These are phyloP conservation scores for Backusella tuberculispora DNA, from an alignment of 192 early-diverging fungal genomes.

Conservation along the genomic window DNA sequence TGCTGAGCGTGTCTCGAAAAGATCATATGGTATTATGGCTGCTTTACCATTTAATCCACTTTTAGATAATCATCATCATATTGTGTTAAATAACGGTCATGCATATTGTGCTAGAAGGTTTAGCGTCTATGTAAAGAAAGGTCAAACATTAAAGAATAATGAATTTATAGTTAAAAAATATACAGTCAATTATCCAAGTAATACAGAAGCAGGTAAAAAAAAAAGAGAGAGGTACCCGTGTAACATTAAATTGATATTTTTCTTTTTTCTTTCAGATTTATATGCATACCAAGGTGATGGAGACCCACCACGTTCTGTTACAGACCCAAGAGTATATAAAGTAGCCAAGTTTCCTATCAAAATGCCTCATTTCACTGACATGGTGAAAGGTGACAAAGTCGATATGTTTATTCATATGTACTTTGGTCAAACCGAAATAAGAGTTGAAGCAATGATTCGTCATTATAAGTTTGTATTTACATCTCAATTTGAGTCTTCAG, in stretches of 20 bases:
- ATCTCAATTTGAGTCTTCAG: background rate
- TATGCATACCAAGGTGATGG: slow-evolving; percentile 13
- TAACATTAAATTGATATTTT: background rate
- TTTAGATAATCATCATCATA: slow-evolving; percentile 41
- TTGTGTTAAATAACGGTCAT: slow-evolving; percentile 48
- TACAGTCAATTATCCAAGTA: slow-evolving; percentile 4
- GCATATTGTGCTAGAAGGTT: slow-evolving; percentile 45
- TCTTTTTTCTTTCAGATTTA: background rate
- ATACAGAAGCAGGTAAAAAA: background rate
- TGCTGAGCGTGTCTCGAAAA: slow-evolving; percentile 39
- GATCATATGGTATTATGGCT: slow-evolving; percentile 48
- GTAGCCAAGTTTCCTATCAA: slow-evolving; percentile 16
- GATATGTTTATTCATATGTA: background rate
- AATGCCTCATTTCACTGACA: background rate
- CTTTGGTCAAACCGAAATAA: slow-evolving; percentile 20
- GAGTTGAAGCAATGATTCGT: slow-evolving; percentile 4
- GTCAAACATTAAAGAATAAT: slow-evolving; percentile 43
- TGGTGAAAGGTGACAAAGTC: slow-evolving; percentile 14
- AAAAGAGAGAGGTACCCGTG: background rate
- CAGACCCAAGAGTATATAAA: slow-evolving; percentile 2
- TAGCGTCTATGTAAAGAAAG: slow-evolving; percentile 31
- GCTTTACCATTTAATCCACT: slow-evolving; percentile 48
- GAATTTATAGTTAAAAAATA: slow-evolving; percentile 38
- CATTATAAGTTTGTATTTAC: slow-evolving; percentile 17
- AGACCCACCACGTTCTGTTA: background rate